Conservation (phyloP, 108 stramenopile species). For the Craspedostauros australis region DNA sequence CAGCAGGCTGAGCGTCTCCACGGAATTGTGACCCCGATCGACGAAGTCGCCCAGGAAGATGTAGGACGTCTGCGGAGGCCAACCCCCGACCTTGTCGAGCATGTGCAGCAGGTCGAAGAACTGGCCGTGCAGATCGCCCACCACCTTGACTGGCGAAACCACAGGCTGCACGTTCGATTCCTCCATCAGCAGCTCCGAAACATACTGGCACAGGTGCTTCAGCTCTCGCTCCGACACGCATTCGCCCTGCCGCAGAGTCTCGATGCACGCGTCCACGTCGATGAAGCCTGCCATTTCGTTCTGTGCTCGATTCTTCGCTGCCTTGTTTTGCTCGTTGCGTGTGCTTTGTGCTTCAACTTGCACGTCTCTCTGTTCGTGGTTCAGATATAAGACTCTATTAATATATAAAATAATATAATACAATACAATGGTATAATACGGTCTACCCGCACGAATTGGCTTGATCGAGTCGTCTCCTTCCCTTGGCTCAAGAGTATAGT, state of each 20-base stretch:
- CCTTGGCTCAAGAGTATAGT: too few species aligned
- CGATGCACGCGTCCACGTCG: slow-evolving; percentile 78
- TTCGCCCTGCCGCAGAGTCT: slow-evolving; percentile 72
- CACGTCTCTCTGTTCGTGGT: slow-evolving; percentile 50
- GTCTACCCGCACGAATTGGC: too few species aligned
- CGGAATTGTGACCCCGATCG: slow-evolving; percentile 92
- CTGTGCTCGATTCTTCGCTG: too few species aligned
- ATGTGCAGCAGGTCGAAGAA: slow-evolving; percentile 87
- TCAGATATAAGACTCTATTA: too few species aligned
- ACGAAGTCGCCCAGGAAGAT: slow-evolving; percentile 93
- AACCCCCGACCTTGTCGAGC: slow-evolving; percentile 61
- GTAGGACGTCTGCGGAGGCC: slow-evolving; percentile 76
- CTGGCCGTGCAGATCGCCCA: slow-evolving; percentile 95
- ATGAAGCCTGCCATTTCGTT: slow-evolving; percentile 19
- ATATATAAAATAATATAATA: too few species aligned
- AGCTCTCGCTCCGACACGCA: slow-evolving; percentile 63
- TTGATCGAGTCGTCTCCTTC: too few species aligned
- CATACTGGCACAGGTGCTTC: slow-evolving; percentile 39
- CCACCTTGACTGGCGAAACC: slow-evolving; percentile 75
- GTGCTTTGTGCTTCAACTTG: slow-evolving; percentile 40
- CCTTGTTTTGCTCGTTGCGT: too few species aligned
- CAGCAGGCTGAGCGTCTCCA: slow-evolving; percentile 81
- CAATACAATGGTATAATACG: too few species aligned
- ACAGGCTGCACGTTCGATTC: slow-evolving; percentile 88
- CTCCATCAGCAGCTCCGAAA: slow-evolving; percentile 72